phyloP scores from a whole-genome alignment of 1,284 basidiomycete genomes.

The Quambalaria eucalypti region DNA sequence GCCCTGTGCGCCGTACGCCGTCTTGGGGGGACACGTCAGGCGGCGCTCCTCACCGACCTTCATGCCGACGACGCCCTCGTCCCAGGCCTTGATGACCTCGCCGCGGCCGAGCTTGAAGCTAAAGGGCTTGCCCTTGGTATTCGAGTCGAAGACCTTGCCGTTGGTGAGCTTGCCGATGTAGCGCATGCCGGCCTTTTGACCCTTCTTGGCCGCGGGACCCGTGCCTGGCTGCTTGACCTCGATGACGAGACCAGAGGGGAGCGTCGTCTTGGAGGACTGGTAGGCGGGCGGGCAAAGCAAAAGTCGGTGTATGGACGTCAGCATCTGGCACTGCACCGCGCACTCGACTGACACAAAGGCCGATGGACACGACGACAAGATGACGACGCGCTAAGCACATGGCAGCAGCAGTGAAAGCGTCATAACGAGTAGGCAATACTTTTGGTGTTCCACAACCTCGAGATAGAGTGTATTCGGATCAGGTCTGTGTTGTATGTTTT shows the following conservation, averaged over 20 bases:
- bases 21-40: constrained; percentile 61
- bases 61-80: constrained; percentile 84
- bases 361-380: background rate
- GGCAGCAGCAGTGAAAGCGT: background rate
- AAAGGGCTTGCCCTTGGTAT: constrained; percentile 80
- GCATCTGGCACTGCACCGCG: background rate
- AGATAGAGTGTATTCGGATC: constrained; percentile 5
- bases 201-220: constrained; percentile 75
- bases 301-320: background rate
- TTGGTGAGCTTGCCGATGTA: constrained; percentile 79
- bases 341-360: background rate
- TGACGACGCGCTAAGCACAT: background rate
- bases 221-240: constrained; percentile 68
- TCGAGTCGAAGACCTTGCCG: constrained; percentile 81
- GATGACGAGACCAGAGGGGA: constrained; percentile 68
- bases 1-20: constrained; percentile 54
- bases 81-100: constrained; percentile 86
- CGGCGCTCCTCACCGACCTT: constrained; percentile 78
- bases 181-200: constrained; percentile 73
- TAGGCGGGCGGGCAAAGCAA: background rate
- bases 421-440: constrained; percentile 9
- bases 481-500: constrained; percentile 7
- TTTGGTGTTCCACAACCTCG: constrained; percentile 5
- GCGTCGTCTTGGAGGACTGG: constrained; percentile 48
- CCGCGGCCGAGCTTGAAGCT: constrained; percentile 74